A percentile compares a stretch with the other conserved stretches of the same genome.
These are phyloP conservation scores for Juglanconis oblonga DNA, from an alignment of 2,329 filamentous ascomycete species.

Conservation along the genomic window DNA sequence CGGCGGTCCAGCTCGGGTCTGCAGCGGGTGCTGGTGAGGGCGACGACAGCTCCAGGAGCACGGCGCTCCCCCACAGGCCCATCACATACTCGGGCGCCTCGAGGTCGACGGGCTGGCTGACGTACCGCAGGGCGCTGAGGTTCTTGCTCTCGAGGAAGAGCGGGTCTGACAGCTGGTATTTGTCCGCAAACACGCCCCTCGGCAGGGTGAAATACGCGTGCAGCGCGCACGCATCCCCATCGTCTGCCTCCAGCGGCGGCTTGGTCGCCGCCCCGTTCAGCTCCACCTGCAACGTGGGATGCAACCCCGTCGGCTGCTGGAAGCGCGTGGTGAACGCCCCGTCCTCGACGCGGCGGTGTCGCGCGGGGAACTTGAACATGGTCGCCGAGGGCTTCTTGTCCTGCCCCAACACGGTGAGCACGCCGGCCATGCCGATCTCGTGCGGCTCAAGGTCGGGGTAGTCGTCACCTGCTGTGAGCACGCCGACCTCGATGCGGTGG, in stretches of 20 bases:
- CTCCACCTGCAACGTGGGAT: conserved; percentile 72
- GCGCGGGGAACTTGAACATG: conserved; percentile 78
- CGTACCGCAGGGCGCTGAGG: conserved; percentile 63
- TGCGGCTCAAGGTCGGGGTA: conserved; percentile 60
- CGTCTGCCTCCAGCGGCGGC: conserved; percentile 37
- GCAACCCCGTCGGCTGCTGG: conserved; percentile 71
- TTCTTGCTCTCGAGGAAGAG: conserved; percentile 82
- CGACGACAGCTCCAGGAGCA: conserved; percentile 70
- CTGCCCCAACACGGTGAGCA: conserved; percentile 75
- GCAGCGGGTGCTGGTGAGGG: conserved; percentile 33
- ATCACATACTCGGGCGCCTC: conserved; percentile 85
- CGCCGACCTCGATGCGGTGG: conserved; percentile 74
- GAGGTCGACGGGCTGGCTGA: conserved; percentile 77
- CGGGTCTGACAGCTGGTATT: conserved; percentile 75
- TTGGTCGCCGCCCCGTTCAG: conserved; percentile 47
- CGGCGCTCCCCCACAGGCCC: conserved; percentile 71
- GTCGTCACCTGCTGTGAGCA: conserved; percentile 62
- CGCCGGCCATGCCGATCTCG: conserved; percentile 75
- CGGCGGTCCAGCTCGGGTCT: conserved; percentile 54
- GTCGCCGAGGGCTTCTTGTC: conserved; percentile 70
- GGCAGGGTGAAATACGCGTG: conserved; percentile 84
- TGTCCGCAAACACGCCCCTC: conserved; percentile 77
- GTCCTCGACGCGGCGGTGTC: conserved; percentile 60
- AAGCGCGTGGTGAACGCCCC: conserved; percentile 61
- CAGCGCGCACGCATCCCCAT: conserved; percentile 63